These are phyloP conservation scores for Zoysia matrella DNA, from an alignment of 202 grass and related monocot genomes.

Conservation along the genomic window DNA sequence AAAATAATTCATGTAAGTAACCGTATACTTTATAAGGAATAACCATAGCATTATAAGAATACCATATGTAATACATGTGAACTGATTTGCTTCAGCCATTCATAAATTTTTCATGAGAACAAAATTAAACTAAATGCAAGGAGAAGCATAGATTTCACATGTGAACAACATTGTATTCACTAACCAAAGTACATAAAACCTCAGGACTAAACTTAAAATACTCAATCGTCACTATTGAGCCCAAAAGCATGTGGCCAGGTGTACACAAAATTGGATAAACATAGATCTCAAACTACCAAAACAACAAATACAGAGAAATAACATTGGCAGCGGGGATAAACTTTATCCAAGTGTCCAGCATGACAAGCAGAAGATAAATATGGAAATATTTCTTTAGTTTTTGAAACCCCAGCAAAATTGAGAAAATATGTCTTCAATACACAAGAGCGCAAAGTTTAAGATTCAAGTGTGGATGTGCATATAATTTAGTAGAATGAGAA, in stretches of 20 bases:
- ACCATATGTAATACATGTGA: background rate
- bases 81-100: background rate
- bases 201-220: background rate
- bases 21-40: background rate
- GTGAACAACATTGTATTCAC: background rate
- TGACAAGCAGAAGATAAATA: background rate
- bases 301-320: no score
- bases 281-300: no score
- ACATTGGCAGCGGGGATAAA: background rate
- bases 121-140: background rate
- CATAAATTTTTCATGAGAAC: background rate
- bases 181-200: background rate
- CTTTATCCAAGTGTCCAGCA: background rate
- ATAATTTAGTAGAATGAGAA: no score
- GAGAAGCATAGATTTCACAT: no score
- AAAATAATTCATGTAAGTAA: background rate
- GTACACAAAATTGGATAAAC: no score
- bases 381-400: background rate
- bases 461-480: background rate
- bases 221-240: background rate
- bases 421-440: background rate
- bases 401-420: background rate
- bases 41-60: background rate
- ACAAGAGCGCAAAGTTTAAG: background rate
- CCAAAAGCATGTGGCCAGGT: background rate